These are phyloP conservation scores for Eimeria falciformis DNA, from an alignment of 169 alveolate species.

Conservation along the genomic window DNA sequence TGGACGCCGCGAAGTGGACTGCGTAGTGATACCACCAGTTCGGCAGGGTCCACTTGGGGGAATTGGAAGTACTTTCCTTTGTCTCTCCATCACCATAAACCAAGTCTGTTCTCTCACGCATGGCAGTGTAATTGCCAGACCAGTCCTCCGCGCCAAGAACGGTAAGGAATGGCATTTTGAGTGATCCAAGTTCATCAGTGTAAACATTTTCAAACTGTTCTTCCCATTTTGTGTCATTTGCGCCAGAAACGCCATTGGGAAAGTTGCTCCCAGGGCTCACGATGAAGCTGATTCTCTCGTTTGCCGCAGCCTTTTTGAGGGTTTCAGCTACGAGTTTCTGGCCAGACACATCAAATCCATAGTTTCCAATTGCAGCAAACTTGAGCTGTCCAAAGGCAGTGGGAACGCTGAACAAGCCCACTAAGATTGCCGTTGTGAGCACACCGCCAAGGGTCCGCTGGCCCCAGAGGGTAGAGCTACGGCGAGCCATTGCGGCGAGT, in stretches of 20 bases:
- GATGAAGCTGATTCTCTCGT: slow-evolving; percentile 87
- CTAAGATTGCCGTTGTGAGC: slow-evolving; percentile 41
- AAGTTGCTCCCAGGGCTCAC: slow-evolving; percentile 92
- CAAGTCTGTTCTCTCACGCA: slow-evolving; percentile 85
- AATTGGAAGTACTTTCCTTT: slow-evolving; percentile 35
- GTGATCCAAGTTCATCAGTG: slow-evolving; percentile 85
- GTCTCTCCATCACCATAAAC: slow-evolving; percentile 81
- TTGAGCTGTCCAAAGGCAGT: slow-evolving; percentile 84
- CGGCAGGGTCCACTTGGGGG: slow-evolving; percentile 93
- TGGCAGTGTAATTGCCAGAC: slow-evolving; percentile 89
- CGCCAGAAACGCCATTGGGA: slow-evolving; percentile 87
- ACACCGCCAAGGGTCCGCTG: slow-evolving; percentile 15
- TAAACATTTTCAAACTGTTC: slow-evolving; percentile 86
- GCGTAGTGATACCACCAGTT: slow-evolving; percentile 94
- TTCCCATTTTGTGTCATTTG: slow-evolving; percentile 87
- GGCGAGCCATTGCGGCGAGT: slow-evolving; percentile 13
- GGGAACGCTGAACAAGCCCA: slow-evolving; percentile 67
- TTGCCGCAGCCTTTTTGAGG: slow-evolving; percentile 84
- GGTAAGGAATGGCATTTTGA: slow-evolving; percentile 90
- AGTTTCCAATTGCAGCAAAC: slow-evolving; percentile 90
- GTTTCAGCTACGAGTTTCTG: slow-evolving; percentile 87
- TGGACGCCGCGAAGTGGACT: slow-evolving; percentile 87
- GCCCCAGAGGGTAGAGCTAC: slow-evolving; percentile 3
- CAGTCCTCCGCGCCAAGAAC: slow-evolving; percentile 92
- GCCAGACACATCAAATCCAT: slow-evolving; percentile 87